These are phyloP conservation scores for Globisporangium polare DNA, from an alignment of 352 stramenopile species.

Conservation along the genomic window DNA sequence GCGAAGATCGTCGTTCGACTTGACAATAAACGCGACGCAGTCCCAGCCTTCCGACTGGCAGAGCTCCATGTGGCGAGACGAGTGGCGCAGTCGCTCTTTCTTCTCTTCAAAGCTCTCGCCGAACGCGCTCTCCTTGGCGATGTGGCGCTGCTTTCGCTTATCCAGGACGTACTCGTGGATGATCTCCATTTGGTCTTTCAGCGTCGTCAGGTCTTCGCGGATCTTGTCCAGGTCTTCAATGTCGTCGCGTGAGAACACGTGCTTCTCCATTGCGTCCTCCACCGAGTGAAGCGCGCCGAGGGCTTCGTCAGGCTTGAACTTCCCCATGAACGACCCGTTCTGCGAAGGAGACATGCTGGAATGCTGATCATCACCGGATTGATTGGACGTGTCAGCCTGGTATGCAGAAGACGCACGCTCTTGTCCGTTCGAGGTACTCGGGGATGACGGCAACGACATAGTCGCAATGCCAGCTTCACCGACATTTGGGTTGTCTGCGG, in stretches of 20 bases:
- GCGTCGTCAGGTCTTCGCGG: slow-evolving; percentile 39
- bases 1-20: slow-evolving; percentile 97
- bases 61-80: slow-evolving; percentile 34
- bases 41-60: slow-evolving; percentile 46
- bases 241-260: slow-evolving; percentile 37
- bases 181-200: slow-evolving; percentile 69
- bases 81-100: slow-evolving; percentile 53
- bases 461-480: not conserved
- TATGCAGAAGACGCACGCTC: slow-evolving; percentile 15
- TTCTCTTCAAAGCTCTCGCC: slow-evolving; percentile 85
- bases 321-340: slow-evolving; percentile 37
- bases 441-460: slow-evolving; percentile 8
- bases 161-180: slow-evolving; percentile 66
- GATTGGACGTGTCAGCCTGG: slow-evolving; percentile 12
- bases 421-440: slow-evolving; percentile 8
- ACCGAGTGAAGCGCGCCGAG: slow-evolving; percentile 56
- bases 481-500: not conserved
- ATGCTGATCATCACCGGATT: slow-evolving; percentile 34
- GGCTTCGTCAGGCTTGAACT: slow-evolving; percentile 56
- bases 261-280: slow-evolving; percentile 48
- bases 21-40: slow-evolving; percentile 94
- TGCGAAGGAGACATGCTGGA: slow-evolving; percentile 42
- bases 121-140: slow-evolving; percentile 73
- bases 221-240: slow-evolving; percentile 32
- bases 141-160: slow-evolving; percentile 57